Percentiles rank a stretch among this genome's conserved stretches.
phyloP scores from a whole-genome alignment of 257 asterid species.

The Handroanthus guayacan region DNA sequence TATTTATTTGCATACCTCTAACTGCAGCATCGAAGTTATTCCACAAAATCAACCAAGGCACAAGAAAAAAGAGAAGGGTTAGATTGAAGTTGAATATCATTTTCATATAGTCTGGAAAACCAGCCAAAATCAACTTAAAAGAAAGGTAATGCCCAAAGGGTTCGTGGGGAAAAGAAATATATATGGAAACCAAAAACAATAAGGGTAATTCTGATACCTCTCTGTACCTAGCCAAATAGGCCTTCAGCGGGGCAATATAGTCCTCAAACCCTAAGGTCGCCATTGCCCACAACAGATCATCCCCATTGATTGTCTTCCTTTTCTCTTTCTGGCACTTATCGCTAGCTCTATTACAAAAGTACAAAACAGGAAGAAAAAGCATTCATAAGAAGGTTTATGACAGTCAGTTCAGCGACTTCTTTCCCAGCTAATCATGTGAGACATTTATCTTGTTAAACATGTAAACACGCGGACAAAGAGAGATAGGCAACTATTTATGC shows the following conservation, averaged over 20 bases:
- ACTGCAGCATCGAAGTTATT: slow-evolving; percentile 45
- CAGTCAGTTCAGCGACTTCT: neutral
- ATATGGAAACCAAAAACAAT: neutral
- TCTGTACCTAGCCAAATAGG: slow-evolving; percentile 60
- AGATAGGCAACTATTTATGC: too few relatives aligned
- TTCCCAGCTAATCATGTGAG: neutral
- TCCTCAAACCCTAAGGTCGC: slow-evolving; percentile 71
- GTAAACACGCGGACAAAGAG: too few relatives aligned
- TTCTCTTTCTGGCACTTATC: slow-evolving; percentile 71
- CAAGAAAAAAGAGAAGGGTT: slow-evolving; percentile 25
- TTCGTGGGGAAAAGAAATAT: neutral
- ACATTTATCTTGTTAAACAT: neutral
- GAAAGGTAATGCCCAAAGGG: neutral
- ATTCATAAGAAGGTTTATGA: neutral
- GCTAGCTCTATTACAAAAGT: slow-evolving; percentile 52
- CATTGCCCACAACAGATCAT: slow-evolving; percentile 65
- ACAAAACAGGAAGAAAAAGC: neutral
- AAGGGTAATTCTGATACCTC: slow-evolving; percentile 45
- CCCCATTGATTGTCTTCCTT: slow-evolving; percentile 71
- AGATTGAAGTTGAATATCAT: slow-evolving; percentile 18
- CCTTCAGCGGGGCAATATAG: slow-evolving; percentile 57
- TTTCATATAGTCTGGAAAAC: neutral
- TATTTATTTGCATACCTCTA: slow-evolving; percentile 52
- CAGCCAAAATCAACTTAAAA: neutral
- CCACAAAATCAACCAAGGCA: slow-evolving; percentile 18